Evolutionary conservation across 345 rosid genomes (phyloP).

Genomic region (Adansonia digitata): DNA sequence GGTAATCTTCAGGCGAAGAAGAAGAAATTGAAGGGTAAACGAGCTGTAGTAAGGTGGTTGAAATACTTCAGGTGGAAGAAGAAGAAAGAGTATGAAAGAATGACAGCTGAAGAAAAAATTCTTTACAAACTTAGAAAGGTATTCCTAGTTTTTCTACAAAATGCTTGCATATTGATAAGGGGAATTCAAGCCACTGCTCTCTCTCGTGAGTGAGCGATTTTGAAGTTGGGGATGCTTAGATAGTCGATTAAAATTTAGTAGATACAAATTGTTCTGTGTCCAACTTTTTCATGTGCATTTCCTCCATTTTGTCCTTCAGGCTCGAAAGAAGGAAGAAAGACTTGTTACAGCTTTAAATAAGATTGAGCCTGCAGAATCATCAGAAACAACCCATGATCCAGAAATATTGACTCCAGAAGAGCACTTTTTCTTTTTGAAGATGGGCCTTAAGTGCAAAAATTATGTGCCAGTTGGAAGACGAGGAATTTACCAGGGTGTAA

Average conservation of each 20-base stretch:
- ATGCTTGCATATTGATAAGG: constrained; percentile 4
- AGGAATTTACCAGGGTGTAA: constrained; percentile 93
- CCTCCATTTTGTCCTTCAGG: constrained; percentile 34
- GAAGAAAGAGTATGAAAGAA: constrained; percentile 80
- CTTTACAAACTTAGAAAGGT: constrained; percentile 77
- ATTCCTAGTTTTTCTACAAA: neutral
- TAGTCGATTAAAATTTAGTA: neutral
- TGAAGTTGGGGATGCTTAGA: neutral
- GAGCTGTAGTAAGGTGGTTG: constrained; percentile 88
- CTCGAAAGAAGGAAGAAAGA: constrained; percentile 75
- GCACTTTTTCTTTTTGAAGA: constrained; percentile 80
- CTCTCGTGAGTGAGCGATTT: neutral
- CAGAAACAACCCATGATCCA: constrained; percentile 75
- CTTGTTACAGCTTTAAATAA: constrained; percentile 63
- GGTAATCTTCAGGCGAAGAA: constrained; percentile 46
- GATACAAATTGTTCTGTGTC: neutral
- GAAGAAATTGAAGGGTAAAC: constrained; percentile 76
- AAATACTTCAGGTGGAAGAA: constrained; percentile 91
- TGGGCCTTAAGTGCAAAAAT: constrained; percentile 88
- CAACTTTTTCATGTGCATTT: neutral
- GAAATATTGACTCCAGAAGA: constrained; percentile 95
- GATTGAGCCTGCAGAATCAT: constrained; percentile 70
- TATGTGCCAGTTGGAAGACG: constrained; percentile 92
- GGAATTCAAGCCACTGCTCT: neutral
- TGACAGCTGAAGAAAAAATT: constrained; percentile 83